These are phyloP conservation scores for Metroxylon sagu DNA, from an alignment of 176 grass and related monocot genomes.

Conservation along the genomic window DNA sequence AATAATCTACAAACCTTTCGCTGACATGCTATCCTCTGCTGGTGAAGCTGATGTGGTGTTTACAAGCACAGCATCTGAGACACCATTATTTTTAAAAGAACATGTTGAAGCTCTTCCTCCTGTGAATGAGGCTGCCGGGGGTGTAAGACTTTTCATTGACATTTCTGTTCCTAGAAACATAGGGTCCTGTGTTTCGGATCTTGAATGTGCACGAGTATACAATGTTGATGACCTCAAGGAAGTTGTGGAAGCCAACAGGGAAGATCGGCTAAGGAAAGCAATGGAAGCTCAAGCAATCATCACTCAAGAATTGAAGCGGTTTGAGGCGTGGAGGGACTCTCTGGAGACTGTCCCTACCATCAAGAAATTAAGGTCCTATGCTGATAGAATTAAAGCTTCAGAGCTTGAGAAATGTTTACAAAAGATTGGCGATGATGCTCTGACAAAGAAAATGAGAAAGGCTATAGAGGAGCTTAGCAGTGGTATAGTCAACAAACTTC, in stretches of 20 bases:
- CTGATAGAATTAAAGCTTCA: slow-evolving; percentile 65
- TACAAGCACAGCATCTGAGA: slow-evolving; percentile 79
- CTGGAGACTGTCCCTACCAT: slow-evolving; percentile 84
- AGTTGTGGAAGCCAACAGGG: slow-evolving; percentile 86
- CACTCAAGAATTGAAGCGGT: slow-evolving; percentile 52
- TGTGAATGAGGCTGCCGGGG: slow-evolving; percentile 43
- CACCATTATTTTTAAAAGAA: slow-evolving; percentile 60
- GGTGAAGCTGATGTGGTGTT: slow-evolving; percentile 64
- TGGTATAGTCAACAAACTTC: slow-evolving; percentile 78
- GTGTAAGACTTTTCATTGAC: slow-evolving; percentile 55
- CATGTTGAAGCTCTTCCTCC: slow-evolving; percentile 34
- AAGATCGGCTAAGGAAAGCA: slow-evolving; percentile 77
- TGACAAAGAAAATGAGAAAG: slow-evolving; percentile 71
- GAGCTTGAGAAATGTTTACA: slow-evolving; percentile 81
- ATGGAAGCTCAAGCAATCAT: slow-evolving; percentile 76
- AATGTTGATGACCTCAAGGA: slow-evolving; percentile 88
- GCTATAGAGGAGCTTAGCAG: slow-evolving; percentile 71
- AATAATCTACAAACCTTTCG: slow-evolving; percentile 66
- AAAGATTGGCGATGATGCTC: slow-evolving; percentile 57
- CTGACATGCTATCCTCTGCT: slow-evolving; percentile 65
- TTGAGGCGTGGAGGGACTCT: slow-evolving; percentile 74
- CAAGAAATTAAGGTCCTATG: slow-evolving; percentile 77
- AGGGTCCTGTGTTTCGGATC: slow-evolving; percentile 43
- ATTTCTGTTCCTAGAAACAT: slow-evolving; percentile 90
- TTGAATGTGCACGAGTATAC: slow-evolving; percentile 38